Conservation (phyloP, 2,329 filamentous ascomycete genomes). For the Colletotrichum sp. region DNA sequence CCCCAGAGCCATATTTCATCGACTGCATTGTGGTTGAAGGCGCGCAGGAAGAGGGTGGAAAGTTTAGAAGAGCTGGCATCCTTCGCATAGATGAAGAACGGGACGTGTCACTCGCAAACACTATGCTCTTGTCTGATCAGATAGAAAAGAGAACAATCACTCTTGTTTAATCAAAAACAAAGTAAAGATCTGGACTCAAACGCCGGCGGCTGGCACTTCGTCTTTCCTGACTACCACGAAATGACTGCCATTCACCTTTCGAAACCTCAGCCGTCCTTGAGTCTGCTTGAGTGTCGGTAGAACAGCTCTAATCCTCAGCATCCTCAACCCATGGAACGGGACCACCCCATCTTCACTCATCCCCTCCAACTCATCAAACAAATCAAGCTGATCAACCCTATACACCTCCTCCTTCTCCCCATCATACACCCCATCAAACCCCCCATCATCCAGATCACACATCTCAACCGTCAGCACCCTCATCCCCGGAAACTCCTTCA, state of each 20-base stretch:
- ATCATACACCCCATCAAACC: not conserved
- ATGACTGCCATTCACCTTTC: not conserved
- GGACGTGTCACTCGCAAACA: too few species aligned
- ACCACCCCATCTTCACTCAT: not conserved
- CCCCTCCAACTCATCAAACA: not conserved
- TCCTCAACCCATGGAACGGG: not conserved
- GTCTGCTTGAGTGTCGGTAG: not conserved
- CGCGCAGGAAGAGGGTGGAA: too few species aligned
- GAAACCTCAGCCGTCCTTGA: not conserved
- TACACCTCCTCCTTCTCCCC: not conserved
- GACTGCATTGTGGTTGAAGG: too few species aligned
- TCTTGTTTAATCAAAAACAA: too few species aligned
- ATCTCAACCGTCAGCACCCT: not conserved
- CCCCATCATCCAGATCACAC: not conserved
- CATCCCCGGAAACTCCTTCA: not conserved
- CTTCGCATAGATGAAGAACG: too few species aligned
- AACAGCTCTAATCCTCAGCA: not conserved
- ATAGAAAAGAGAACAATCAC: too few species aligned
- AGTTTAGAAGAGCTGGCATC: too few species aligned
- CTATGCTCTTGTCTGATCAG: too few species aligned
- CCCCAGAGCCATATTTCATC: too few species aligned
- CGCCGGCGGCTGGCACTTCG: too few species aligned
- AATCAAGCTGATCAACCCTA: not conserved
- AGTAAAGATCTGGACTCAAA: too few species aligned
- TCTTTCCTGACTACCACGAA: not conserved